These are phyloP conservation scores for Populus euphratica DNA, from an alignment of 345 rosid genomes.

Conservation along the genomic window DNA sequence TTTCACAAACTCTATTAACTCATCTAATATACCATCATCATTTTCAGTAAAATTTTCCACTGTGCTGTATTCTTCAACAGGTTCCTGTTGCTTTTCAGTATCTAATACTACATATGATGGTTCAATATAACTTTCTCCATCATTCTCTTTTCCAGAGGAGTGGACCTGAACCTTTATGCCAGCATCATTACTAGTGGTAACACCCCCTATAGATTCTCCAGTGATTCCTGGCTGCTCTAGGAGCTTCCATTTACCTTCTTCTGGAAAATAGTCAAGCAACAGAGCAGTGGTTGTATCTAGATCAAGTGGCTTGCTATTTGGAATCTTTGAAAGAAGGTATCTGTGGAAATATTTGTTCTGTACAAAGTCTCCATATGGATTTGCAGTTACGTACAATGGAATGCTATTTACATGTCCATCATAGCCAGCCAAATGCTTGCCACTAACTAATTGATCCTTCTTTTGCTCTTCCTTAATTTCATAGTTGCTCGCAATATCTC, in stretches of 20 bases:
- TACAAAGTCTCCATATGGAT: constrained; percentile 33
- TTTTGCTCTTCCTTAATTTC: constrained; percentile 4
- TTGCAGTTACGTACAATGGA: constrained; percentile 34
- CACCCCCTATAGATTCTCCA: constrained; percentile 33
- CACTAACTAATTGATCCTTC: constrained; percentile 31
- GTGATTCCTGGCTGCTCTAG: constrained; percentile 54
- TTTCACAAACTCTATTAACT: constrained; percentile 55
- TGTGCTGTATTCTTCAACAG: constrained; percentile 31
- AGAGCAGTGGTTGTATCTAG: constrained; percentile 67
- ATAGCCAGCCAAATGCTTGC: constrained; percentile 31
- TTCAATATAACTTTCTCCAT: constrained; percentile 49
- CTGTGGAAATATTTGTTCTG: constrained; percentile 34
- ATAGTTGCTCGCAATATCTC: constrained; percentile 2
- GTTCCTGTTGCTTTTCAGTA: constrained; percentile 44
- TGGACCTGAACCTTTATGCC: constrained; percentile 20
- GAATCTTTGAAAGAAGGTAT: constrained; percentile 45
- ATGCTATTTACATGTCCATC: constrained; percentile 30
- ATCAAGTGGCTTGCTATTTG: constrained; percentile 50
- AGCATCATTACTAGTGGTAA: constrained; percentile 24
- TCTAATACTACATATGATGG: constrained; percentile 64
- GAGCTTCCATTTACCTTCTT: constrained; percentile 89
- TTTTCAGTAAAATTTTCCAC: constrained; percentile 25
- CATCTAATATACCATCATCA: constrained; percentile 29
- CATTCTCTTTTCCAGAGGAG: constrained; percentile 25
- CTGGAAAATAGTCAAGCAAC: constrained; percentile 82